Conservation (phyloP, 2,329 filamentous ascomycete species). For the Lachnellula cervina region DNA sequence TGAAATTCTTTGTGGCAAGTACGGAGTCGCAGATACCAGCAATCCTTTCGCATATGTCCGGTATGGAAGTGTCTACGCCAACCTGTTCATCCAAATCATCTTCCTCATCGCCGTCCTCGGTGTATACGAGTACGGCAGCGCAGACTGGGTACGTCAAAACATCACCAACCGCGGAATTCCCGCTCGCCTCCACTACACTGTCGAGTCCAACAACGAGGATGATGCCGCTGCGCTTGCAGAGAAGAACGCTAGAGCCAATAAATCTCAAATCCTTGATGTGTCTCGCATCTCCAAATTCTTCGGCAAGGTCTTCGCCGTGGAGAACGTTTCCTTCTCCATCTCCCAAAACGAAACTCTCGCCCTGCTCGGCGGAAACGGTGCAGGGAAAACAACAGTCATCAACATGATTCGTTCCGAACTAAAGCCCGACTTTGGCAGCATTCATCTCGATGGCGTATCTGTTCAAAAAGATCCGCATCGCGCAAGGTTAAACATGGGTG, state of each 20-base stretch:
- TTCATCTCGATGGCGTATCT: slow-evolving; percentile 55
- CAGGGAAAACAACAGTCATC: slow-evolving; percentile 62
- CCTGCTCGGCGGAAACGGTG: slow-evolving; percentile 60
- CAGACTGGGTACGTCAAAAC: slow-evolving; percentile 22
- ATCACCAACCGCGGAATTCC: slow-evolving; percentile 20
- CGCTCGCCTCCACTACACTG: slow-evolving; percentile 22
- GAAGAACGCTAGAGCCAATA: slow-evolving; percentile 29
- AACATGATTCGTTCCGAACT: slow-evolving; percentile 61
- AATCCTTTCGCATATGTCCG: slow-evolving; percentile 19
- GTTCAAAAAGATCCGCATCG: slow-evolving; percentile 34
- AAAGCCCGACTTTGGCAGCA: slow-evolving; percentile 51
- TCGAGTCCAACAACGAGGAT: slow-evolving; percentile 25
- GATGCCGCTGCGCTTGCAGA: slow-evolving; percentile 4
- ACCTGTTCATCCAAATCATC: slow-evolving; percentile 25
- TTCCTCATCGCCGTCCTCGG: slow-evolving; percentile 17
- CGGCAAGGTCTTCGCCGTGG: slow-evolving; percentile 52
- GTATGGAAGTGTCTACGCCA: slow-evolving; percentile 25
- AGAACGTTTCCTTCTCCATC: slow-evolving; percentile 61
- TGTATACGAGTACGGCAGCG: slow-evolving; percentile 26
- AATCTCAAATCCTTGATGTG: slow-evolving; percentile 48
- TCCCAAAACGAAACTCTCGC: slow-evolving; percentile 57
- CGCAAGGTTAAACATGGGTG: slow-evolving; percentile 26
- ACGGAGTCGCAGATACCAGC: slow-evolving; percentile 17
- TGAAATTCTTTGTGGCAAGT: slow-evolving; percentile 24
- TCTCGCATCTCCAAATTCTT: slow-evolving; percentile 59